These are phyloP conservation scores for Lichtheimia ramosa DNA, from an alignment of 371 early-diverging fungal species.

Conservation along the genomic window DNA sequence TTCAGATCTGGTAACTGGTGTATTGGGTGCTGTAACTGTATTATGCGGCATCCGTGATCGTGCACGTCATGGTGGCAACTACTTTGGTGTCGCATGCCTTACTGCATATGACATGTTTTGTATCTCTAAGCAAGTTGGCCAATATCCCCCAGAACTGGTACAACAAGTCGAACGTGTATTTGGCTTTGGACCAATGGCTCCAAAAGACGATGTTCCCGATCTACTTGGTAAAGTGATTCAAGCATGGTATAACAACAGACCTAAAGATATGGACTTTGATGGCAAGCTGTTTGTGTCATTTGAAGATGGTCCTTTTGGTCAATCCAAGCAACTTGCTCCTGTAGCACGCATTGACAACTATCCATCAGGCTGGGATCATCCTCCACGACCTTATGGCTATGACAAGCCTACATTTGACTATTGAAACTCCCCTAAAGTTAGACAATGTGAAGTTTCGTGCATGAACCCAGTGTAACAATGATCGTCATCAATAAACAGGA, in stretches of 20 bases:
- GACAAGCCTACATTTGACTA: conserved; percentile 4
- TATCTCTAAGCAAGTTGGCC: conserved; percentile 5
- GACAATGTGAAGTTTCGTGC: too few relatives aligned
- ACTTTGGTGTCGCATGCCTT: conserved; percentile 5
- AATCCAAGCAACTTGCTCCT: background rate
- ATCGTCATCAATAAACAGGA: too few relatives aligned
- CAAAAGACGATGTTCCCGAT: background rate
- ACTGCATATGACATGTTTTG: conserved; percentile 6
- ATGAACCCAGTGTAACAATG: too few relatives aligned
- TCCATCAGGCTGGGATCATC: conserved; percentile 6
- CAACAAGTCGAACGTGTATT: conserved; percentile 1
- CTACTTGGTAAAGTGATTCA: background rate
- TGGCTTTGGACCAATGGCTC: background rate
- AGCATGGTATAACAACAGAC: background rate
- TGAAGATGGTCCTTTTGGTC: background rate
- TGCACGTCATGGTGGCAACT: conserved; percentile 6
- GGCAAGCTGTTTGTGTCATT: background rate
- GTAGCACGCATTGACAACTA: conserved; percentile 1
- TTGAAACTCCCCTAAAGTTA: background rate
- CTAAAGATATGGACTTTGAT: background rate
- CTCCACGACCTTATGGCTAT: conserved; percentile 4
- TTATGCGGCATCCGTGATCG: conserved; percentile 13
- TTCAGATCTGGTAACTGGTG: conserved; percentile 9
- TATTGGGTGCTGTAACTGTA: conserved; percentile 6
- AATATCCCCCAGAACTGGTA: conserved; percentile 9